Conservation (phyloP, 1,284 basidiomycete genomes). For the Heterobasidion irregulare region DNA sequence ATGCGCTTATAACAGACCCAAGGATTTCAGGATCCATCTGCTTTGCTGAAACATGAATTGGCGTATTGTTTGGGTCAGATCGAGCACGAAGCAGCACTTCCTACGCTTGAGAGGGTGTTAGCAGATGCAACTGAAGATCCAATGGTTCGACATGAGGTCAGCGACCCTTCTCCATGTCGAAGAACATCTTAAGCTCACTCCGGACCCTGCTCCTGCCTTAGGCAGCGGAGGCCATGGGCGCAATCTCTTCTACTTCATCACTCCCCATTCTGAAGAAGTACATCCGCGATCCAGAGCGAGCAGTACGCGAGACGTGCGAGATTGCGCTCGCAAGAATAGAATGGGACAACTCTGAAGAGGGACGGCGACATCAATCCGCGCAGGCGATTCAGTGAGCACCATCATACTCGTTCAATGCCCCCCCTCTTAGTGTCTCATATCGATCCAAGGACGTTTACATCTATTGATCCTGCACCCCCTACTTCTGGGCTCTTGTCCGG, state of each 20-base stretch:
- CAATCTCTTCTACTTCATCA: constrained; percentile 69
- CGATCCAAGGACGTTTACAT: constrained; percentile 59
- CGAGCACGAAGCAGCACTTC: constrained; percentile 66
- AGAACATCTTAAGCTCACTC: not conserved
- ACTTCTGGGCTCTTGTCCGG: constrained; percentile 53
- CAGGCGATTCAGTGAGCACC: constrained; percentile 24
- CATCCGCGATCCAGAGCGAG: constrained; percentile 65
- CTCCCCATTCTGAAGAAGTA: constrained; percentile 72
- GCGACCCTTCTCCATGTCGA: constrained; percentile 9
- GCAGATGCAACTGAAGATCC: constrained; percentile 71
- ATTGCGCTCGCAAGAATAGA: constrained; percentile 94
- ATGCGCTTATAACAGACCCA: constrained; percentile 1
- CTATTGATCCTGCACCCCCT: constrained; percentile 93
- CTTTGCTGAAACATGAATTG: constrained; percentile 93
- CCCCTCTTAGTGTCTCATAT: not conserved
- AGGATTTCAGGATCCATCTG: constrained; percentile 87
- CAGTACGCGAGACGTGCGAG: constrained; percentile 95
- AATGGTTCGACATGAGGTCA: constrained; percentile 96
- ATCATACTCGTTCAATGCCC: not conserved
- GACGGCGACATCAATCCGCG: constrained; percentile 34
- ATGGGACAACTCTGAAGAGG: constrained; percentile 82
- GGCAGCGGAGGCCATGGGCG: constrained; percentile 98
- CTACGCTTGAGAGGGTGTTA: constrained; percentile 74
- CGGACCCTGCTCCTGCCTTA: constrained; percentile 20
- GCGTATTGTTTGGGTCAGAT: constrained; percentile 98